Evolutionary conservation across 306 rosid genomes (phyloP), one percentile per base, ranked within the genome.

Genomic region (Glycine tomentella): DNA sequence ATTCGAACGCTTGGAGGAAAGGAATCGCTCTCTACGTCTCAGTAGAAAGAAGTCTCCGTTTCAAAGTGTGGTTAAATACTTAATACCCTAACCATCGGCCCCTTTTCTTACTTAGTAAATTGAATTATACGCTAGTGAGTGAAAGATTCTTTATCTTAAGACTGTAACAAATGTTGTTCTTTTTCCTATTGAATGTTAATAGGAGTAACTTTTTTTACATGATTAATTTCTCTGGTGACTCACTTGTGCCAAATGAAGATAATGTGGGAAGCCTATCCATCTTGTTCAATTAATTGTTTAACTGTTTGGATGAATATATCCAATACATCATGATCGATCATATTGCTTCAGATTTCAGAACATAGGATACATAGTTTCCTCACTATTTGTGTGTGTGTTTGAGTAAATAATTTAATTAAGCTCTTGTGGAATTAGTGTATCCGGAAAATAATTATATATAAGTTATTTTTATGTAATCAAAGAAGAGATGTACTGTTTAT

Each of bases 1-100:
- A 91, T 92, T 76, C 93, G 90, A 68, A 93, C 98, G 6, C 97
- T 95, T 53, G 97, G 98, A 59, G 99, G 94, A 45, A 88, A 80
- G 68, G 80, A 88, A 56, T 82, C 83, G 13, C 67, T 62, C 66
- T 77, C 90, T 11, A 73, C 82, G 17, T 82, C 74, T 14, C 62
- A 70, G 81, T 86, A 64, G 44, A 38, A 38, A 36, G 76, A 77
- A 40, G 17, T 53, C 2, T 17, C 40, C 20, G 45, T 75, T 65
- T 17, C 1, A 2, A 25, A 25, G 69, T 50, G 33, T 57, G 59
- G 2, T 85, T 55, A 20, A 25, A 25, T 25, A 25, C 2, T 25
- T 25, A 25, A 38, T 75, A 6, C 65, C 38, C 74, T 12, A 42
- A 63, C 20, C 20, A 15, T 7, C 8, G 38, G 9, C 34, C 25